These are phyloP conservation scores for Ustilago lituana DNA, from an alignment of 1,284 basidiomycete genomes.

Conservation along the genomic window DNA sequence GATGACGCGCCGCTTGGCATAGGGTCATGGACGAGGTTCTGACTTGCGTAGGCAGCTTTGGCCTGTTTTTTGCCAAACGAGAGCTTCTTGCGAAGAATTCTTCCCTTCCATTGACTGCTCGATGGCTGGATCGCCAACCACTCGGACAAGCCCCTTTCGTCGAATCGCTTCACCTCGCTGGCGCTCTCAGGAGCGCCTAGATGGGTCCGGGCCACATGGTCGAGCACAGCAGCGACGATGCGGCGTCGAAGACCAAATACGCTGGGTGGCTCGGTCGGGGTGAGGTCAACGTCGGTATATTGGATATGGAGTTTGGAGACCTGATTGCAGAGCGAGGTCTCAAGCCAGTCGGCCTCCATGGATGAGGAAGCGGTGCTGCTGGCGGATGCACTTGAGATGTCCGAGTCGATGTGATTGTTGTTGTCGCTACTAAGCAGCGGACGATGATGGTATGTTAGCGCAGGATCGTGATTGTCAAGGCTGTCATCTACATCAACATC, in stretches of 20 bases:
- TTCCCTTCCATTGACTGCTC: slow-evolving; percentile 25
- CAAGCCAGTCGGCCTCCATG: slow-evolving; percentile 38
- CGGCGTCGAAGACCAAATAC: slow-evolving; percentile 40
- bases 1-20: slow-evolving; percentile 13
- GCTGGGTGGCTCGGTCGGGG: slow-evolving; percentile 34
- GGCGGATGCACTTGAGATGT: slow-evolving; percentile 32
- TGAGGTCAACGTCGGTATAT: slow-evolving; percentile 23
- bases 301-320: slow-evolving; percentile 33
- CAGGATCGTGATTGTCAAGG: slow-evolving; percentile 10
- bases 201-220: slow-evolving; percentile 6
- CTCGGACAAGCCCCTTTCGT: slow-evolving; percentile 14
- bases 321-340: slow-evolving; percentile 35
- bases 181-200: neutral
- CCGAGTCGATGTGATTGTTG: slow-evolving; percentile 32
- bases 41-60: slow-evolving; percentile 7
- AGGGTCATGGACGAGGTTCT: slow-evolving; percentile 11
- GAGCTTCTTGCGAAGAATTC: slow-evolving; percentile 34
- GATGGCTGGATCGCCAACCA: slow-evolving; percentile 15
- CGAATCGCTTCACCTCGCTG: neutral
- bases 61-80: slow-evolving; percentile 31
- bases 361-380: slow-evolving; percentile 26
- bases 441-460: slow-evolving; percentile 11
- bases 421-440: neutral
- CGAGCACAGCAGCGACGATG: slow-evolving; percentile 39
- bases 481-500: slow-evolving; percentile 31